phyloP scores from a whole-genome alignment of 495 filamentous ascomycete genomes.

The Glonium stellatum region DNA sequence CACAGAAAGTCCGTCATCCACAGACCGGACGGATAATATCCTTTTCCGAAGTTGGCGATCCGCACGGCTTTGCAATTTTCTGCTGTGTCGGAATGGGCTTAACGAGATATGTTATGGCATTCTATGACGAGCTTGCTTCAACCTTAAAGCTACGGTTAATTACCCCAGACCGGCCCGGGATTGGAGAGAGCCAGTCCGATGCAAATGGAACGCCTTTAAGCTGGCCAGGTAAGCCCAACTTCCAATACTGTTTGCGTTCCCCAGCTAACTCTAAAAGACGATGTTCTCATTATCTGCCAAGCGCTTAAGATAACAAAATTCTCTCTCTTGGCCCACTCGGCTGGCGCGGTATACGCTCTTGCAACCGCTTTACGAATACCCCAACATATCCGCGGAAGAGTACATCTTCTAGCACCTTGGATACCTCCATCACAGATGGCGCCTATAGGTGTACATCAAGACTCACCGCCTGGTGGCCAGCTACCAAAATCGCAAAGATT shows the following conservation, averaged over 20 bases:
- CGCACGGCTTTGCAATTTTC: constrained; percentile 84
- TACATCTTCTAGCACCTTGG: constrained; percentile 95
- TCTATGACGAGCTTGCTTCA: constrained; percentile 92
- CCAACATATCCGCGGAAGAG: constrained; percentile 87
- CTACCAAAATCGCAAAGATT: constrained; percentile 90
- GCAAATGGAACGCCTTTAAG: constrained; percentile 76
- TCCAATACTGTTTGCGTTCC: constrained; percentile 4
- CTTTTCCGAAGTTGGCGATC: constrained; percentile 95
- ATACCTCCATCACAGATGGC: constrained; percentile 97
- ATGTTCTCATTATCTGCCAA: constrained; percentile 92
- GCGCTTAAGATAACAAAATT: constrained; percentile 90
- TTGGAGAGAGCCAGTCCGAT: constrained; percentile 85
- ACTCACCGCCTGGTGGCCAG: constrained; percentile 67
- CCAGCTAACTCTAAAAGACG: constrained; percentile 50
- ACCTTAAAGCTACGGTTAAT: constrained; percentile 85
- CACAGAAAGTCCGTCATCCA: constrained; percentile 78
- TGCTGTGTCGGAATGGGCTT: constrained; percentile 98
- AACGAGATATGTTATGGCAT: constrained; percentile 91
- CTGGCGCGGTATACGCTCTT: constrained; percentile 93
- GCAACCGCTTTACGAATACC: constrained; percentile 94
- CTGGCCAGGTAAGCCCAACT: constrained; percentile 72
- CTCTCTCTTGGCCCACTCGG: constrained; percentile 94
- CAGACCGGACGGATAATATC: constrained; percentile 81
- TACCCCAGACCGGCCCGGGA: constrained; percentile 88
- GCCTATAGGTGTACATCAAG: constrained; percentile 63